phyloP scores from a whole-genome alignment of 2,329 filamentous ascomycete genomes.

The Paecilomyces dactylethromorphus region DNA sequence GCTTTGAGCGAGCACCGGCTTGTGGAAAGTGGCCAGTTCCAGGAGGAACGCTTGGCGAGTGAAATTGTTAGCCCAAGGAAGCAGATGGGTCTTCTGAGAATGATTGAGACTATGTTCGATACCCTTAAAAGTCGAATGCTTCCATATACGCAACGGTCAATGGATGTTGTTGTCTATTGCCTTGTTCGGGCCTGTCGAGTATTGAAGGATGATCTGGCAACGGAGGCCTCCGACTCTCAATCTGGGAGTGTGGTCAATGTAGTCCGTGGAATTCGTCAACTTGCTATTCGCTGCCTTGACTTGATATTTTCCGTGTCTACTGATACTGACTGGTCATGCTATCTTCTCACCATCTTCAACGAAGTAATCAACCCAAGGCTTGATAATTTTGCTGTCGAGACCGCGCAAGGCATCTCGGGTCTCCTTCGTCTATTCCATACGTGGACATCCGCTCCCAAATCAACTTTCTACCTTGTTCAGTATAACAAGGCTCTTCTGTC shows the following conservation, averaged over 20 bases:
- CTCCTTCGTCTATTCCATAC: slow-evolving; percentile 73
- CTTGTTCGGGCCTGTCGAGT: slow-evolving; percentile 61
- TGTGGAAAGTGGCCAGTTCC: slow-evolving; percentile 44
- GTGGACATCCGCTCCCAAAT: slow-evolving; percentile 65
- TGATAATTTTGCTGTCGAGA: slow-evolving; percentile 73
- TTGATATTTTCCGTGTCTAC: slow-evolving; percentile 69
- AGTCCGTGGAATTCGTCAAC: slow-evolving; percentile 45
- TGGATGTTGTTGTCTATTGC: slow-evolving; percentile 77
- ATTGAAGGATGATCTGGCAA: slow-evolving; percentile 27
- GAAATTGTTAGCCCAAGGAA: slow-evolving; percentile 64
- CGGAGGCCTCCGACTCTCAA: slow-evolving; percentile 18
- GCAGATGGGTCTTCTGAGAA: slow-evolving; percentile 85
- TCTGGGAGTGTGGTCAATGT: slow-evolving; percentile 27
- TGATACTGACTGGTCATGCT: slow-evolving; percentile 64
- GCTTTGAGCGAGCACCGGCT: slow-evolving; percentile 58
- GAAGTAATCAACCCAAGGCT: slow-evolving; percentile 73
- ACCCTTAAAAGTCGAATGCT: slow-evolving; percentile 70
- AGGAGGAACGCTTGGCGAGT: slow-evolving; percentile 49
- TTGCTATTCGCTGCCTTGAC: slow-evolving; percentile 74
- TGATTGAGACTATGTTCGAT: slow-evolving; percentile 80
- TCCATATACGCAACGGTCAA: slow-evolving; percentile 60
- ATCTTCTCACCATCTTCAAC: slow-evolving; percentile 62
- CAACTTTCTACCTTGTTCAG: slow-evolving; percentile 62
- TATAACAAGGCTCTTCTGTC: slow-evolving; percentile 56
- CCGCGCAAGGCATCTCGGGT: slow-evolving; percentile 80